These are phyloP conservation scores for Prosopis cineraria DNA, from an alignment of 306 rosid species.

Conservation along the genomic window DNA sequence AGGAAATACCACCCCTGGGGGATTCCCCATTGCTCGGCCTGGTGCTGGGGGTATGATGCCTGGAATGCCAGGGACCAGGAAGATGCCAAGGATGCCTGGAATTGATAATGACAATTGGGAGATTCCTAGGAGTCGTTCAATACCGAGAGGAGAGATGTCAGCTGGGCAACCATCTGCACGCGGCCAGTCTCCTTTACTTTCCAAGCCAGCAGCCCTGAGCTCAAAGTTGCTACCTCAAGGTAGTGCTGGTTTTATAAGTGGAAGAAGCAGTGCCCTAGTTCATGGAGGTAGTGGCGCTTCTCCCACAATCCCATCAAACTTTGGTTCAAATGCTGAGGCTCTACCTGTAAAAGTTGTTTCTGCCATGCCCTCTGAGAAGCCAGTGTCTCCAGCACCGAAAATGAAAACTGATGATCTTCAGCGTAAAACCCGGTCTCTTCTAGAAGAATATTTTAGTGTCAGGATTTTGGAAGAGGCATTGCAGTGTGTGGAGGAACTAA, in stretches of 20 bases:
- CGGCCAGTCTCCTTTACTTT: slow-evolving; percentile 59
- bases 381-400: slow-evolving; percentile 51
- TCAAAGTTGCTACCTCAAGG: slow-evolving; percentile 89
- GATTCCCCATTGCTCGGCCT: slow-evolving; percentile 69
- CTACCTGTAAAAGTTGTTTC: slow-evolving; percentile 49
- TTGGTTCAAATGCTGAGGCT: slow-evolving; percentile 45
- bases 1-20: slow-evolving; percentile 68
- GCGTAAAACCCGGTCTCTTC: slow-evolving; percentile 65
- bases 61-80: slow-evolving; percentile 93
- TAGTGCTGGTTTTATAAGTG: slow-evolving; percentile 67
- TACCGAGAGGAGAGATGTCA: slow-evolving; percentile 68
- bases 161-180: slow-evolving; percentile 59
- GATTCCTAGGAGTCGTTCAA: slow-evolving; percentile 62
- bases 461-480: slow-evolving; percentile 82
- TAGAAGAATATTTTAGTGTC: slow-evolving; percentile 78
- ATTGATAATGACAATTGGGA: slow-evolving; percentile 95
- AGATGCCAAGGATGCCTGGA: slow-evolving; percentile 94
- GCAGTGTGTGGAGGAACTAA: slow-evolving; percentile 90
- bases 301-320: slow-evolving; percentile 50
- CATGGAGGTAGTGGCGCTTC: slow-evolving; percentile 62
- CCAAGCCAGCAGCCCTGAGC: slow-evolving; percentile 59
- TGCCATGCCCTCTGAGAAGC: slow-evolving; percentile 49
- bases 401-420: slow-evolving; percentile 52
- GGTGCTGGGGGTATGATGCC: slow-evolving; percentile 98
- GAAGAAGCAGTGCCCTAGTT: slow-evolving; percentile 77